These are phyloP conservation scores for Colletotrichum abscissum DNA, from an alignment of 2,329 filamentous ascomycete species.

Conservation along the genomic window DNA sequence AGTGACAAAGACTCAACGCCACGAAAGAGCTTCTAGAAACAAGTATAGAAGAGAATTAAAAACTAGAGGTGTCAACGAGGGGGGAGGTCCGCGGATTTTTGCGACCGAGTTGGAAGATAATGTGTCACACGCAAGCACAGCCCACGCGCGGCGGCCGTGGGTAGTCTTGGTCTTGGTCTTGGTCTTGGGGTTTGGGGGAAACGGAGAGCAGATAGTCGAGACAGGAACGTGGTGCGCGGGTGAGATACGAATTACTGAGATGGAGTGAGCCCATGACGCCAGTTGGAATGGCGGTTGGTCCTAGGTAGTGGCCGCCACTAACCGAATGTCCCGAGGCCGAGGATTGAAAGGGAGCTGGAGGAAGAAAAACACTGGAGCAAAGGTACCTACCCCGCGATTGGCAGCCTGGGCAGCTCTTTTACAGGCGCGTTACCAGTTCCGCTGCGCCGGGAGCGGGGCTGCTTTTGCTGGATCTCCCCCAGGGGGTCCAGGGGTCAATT, in stretches of 20 bases:
- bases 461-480: slow-evolving; percentile 8
- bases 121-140: slow-evolving; percentile 12
- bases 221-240: slow-evolving; percentile 20
- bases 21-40: slow-evolving; percentile 2
- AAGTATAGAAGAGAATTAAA: slow-evolving; percentile 4
- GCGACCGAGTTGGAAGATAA: not conserved
- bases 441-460: slow-evolving; percentile 31
- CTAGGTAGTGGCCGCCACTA: slow-evolving; percentile 29
- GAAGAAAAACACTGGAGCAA: slow-evolving; percentile 1
- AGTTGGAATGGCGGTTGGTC: slow-evolving; percentile 5
- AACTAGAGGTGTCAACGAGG: not conserved
- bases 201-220: not conserved
- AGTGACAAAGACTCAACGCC: not conserved
- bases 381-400: slow-evolving; percentile 27
- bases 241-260: too few relatives aligned
- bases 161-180: too few relatives aligned
- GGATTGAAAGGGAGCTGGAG: slow-evolving; percentile 1
- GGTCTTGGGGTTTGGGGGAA: not conserved
- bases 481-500: slow-evolving; percentile 26
- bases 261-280: slow-evolving; percentile 7
- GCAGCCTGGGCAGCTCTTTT: slow-evolving; percentile 7
- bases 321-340: slow-evolving; percentile 34
- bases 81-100: not conserved
- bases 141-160: not conserved
- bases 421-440: slow-evolving; percentile 27